phyloP scores from a whole-genome alignment of 495 filamentous ascomycete genomes.

The Podospora appendiculata region DNA sequence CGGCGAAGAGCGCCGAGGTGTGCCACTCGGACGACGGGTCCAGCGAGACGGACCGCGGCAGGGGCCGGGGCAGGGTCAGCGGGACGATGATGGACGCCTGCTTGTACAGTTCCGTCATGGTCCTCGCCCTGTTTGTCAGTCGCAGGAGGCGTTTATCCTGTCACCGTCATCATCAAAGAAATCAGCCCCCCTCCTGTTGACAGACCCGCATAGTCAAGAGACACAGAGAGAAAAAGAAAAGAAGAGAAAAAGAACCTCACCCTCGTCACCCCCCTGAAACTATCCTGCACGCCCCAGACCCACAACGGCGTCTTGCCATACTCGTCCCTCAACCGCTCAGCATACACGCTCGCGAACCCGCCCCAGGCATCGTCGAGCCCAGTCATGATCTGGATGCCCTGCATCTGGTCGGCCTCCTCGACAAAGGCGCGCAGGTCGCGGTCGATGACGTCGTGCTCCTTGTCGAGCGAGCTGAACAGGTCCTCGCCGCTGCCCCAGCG shows the following conservation, averaged over 20 bases:
- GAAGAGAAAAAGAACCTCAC: slow-evolving; percentile 34
- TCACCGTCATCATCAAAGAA: neutral
- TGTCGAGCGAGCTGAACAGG: slow-evolving; percentile 72
- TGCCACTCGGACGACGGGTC: slow-evolving; percentile 72
- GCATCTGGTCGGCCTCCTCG: slow-evolving; percentile 90
- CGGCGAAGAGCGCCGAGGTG: slow-evolving; percentile 65
- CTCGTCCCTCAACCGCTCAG: slow-evolving; percentile 80
- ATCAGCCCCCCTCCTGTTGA: neutral
- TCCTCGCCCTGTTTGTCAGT: slow-evolving; percentile 62
- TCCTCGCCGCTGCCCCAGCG: slow-evolving; percentile 73
- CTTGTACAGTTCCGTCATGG: slow-evolving; percentile 56
- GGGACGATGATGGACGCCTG: slow-evolving; percentile 76
- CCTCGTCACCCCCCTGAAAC: slow-evolving; percentile 41
- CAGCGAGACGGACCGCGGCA: slow-evolving; percentile 56
- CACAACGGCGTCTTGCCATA: slow-evolving; percentile 79
- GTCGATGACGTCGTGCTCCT: slow-evolving; percentile 81
- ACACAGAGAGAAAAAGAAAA: neutral
- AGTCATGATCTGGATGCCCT: slow-evolving; percentile 76
- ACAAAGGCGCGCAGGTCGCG: slow-evolving; percentile 77
- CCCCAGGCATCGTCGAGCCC: slow-evolving; percentile 88
- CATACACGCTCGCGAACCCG: slow-evolving; percentile 71
- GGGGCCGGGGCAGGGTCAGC: slow-evolving; percentile 51
- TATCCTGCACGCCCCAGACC: slow-evolving; percentile 70
- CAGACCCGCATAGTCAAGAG: too few species aligned
- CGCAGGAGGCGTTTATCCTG: slow-evolving; percentile 22